Evolutionary conservation across 1,139 yeast species (phyloP).

Genomic region (Taphrina wiesneri): DNA sequence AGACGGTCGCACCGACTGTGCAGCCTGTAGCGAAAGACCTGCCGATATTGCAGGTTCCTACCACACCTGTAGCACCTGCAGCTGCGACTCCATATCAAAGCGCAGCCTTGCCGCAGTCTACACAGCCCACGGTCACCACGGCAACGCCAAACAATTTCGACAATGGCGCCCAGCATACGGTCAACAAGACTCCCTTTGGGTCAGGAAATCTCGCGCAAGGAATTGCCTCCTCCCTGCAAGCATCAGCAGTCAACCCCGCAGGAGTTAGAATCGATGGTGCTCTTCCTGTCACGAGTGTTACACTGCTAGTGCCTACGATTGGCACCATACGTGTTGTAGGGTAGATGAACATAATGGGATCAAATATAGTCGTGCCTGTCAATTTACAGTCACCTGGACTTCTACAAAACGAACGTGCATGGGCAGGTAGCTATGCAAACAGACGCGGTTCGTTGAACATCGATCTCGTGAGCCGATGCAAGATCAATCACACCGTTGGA

Average conservation of each 20-base stretch:
- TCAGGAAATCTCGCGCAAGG: slow-evolving; percentile 13
- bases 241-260: slow-evolving; percentile 22
- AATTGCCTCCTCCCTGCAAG: background rate
- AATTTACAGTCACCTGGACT: too few relatives aligned
- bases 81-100: background rate
- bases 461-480: too few relatives aligned
- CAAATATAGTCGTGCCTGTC: background rate
- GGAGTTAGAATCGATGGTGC: slow-evolving; percentile 7
- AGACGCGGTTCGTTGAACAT: too few relatives aligned
- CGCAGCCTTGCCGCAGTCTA: background rate
- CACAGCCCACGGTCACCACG: background rate
- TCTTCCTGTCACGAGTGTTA: background rate
- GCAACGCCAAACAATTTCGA: slow-evolving; percentile 8
- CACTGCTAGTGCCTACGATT: slow-evolving; percentile 1
- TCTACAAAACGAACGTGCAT: too few relatives aligned
- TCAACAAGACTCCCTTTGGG: slow-evolving; percentile 29
- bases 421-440: too few relatives aligned
- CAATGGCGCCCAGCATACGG: slow-evolving; percentile 13
- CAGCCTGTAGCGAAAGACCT: background rate
- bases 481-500: too few relatives aligned
- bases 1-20: background rate
- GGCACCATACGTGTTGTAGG: slow-evolving; percentile 2
- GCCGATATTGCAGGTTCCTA: background rate
- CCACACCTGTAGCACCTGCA: background rate
- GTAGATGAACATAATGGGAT: background rate